Percentiles rank a stretch among this genome's conserved stretches.
phyloP scores from a whole-genome alignment of 768 basidiomycete genomes.

The Suillus variegatus region DNA sequence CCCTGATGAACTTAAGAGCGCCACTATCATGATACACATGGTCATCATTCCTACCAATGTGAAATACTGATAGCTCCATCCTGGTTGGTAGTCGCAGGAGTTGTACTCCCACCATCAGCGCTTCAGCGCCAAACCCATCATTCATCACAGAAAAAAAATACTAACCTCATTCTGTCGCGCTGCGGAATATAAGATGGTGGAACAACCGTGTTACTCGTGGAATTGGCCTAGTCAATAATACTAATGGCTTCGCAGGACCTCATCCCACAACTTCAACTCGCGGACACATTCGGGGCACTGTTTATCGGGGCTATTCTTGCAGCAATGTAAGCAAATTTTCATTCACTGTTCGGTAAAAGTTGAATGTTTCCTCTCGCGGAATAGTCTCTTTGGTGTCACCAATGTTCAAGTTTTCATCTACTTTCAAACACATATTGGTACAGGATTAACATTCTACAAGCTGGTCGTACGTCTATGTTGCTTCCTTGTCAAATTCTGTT shows the following conservation, averaged over 20 bases:
- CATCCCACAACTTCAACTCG: neutral
- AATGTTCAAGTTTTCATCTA: neutral
- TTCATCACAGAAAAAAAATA: neutral
- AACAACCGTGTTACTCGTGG: neutral
- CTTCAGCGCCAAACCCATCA: too few relatives aligned
- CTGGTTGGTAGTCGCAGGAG: too few relatives aligned
- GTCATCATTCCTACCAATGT: too few relatives aligned
- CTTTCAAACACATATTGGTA: neutral
- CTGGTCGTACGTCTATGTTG: neutral
- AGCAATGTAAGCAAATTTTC: neutral
- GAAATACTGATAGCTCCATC: too few relatives aligned
- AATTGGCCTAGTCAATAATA: too few relatives aligned
- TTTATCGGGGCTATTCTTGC: neutral
- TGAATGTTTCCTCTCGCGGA: neutral
- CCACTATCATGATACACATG: too few relatives aligned
- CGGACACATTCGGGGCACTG: neutral
- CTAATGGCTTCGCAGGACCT: neutral
- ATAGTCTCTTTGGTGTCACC: neutral
- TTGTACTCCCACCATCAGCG: too few relatives aligned
- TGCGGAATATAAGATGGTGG: neutral
- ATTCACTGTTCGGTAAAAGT: neutral
- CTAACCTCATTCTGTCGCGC: neutral
- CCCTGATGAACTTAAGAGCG: too few relatives aligned
- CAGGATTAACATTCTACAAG: neutral
- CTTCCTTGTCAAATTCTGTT: neutral